Evolutionary conservation across 2,329 filamentous ascomycete genomes (phyloP), one percentile per base, ranked within the genome.

Genomic region (Colletotrichum sp.): DNA sequence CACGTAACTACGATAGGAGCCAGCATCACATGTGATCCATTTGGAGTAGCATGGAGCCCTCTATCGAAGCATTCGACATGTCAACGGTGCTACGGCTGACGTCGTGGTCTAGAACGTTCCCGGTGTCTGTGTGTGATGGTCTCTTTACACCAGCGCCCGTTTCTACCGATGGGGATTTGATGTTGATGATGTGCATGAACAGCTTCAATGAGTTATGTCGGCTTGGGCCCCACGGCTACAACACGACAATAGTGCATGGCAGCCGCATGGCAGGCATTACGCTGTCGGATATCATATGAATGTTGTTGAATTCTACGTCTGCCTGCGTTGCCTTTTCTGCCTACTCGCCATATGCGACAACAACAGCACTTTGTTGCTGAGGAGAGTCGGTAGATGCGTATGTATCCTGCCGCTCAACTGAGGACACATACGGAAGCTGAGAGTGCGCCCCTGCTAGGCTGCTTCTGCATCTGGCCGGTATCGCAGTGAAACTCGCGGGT

Each of bases 1-100:
- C 54, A 34, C 21, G 43, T 72, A 47, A 64, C 57, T 47, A 57
- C 47, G 54, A 57, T 21, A 33, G 69, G 31, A 51, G 36, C 62
- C 62, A 36, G 13, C 64, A 24, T 69, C 51, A 61, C 69, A 74
- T 74, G 69, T 74, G 72, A 74, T 55, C 8, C 58, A 27, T 21
- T 29, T 13, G 34, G n/a, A 34, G 13, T 33, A 62, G 33, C 24
- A 47, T 29, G 16, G 38, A 43, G 24, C 55, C 29, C 51, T 36
- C 33, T 8, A 24, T 71, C 18, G 47, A 43, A 43, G 66, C 34
- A 36, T 29, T 69, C 16, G 18, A 36, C 33, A 16, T 54, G 24
- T 27, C 29, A 70, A n/a, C 21, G 33, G n/a, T 29, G 43, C 51
- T n/a, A 31, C 34, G 21, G 24, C 54, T 33, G 38, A 43, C 57